Base-by-base conservation (phyloP, 148 eudicot species). In the Chenopodium quinoa region DNA sequence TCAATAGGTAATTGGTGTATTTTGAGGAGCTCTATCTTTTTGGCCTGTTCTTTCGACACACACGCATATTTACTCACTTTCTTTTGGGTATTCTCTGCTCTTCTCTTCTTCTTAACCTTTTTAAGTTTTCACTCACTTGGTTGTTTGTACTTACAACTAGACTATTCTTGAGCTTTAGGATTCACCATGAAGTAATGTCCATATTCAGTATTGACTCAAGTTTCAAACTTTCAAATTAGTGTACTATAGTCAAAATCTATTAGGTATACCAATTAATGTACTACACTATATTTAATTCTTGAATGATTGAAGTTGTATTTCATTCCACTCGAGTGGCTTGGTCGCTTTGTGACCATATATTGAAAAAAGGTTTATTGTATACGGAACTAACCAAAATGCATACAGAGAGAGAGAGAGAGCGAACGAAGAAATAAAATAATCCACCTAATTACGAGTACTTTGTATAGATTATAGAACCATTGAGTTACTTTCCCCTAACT, bases 31-130 rank as follows among this genome's bases (percentile, higher is more conserved):
- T 76, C 79, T 79, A 78, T 81, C 78, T 56, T 75, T 62, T 73
- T 80, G 81, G 86, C 81, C 75, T 81, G 78, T 81, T 81, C 27
- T 66, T 81, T 80, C 69, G 58, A 66, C 76, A 8, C 69, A 73
- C 85, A 73, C 82, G 65, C 75, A 78, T 54, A 76, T 58, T 27
- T 44, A 47, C 25, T n/a, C 80, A 32, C 82, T 85, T 69, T 32
- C 32, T 80, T 72, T 56, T 72, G 27, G 23, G 56, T 54, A 68
- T 58, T 68, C 14, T 72, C 44, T 34, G 8, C 17, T 44, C 76
- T 62, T 60, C 56, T 66, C 50, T 40, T 17, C 23, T 16, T 40
- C 40, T 37, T 70, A 31, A 34, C n/a, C n/a, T 70, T 31, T 34
- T 70, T 40, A 34, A 40, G 40, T 40, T 40, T 40, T 40, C 6